These are phyloP conservation scores for Diplodia sapinea DNA, from an alignment of 2,329 filamentous ascomycete genomes.

Conservation along the genomic window DNA sequence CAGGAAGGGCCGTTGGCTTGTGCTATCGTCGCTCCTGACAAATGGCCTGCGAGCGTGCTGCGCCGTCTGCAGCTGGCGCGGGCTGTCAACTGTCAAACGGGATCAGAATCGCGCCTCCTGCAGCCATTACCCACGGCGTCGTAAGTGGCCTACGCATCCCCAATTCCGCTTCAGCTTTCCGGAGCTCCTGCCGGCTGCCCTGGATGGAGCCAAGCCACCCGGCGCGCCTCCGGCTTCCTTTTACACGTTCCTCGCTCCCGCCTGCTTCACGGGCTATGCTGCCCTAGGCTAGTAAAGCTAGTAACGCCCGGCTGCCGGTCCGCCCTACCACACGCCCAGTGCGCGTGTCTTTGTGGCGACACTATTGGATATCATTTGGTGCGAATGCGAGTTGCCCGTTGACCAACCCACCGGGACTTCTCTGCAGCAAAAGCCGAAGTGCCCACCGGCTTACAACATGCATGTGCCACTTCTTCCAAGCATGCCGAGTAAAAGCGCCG, in stretches of 20 bases:
- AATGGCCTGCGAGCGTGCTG: neutral
- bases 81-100: conserved; percentile 21
- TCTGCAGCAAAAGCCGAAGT: conserved; percentile 7
- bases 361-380: conserved; percentile 6
- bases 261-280: neutral
- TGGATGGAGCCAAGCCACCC: conserved; percentile 19
- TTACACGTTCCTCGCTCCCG: neutral
- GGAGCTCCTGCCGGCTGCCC: conserved; percentile 16
- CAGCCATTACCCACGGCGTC: conserved; percentile 20
- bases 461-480: conserved; percentile 12
- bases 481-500: conserved; percentile 9
- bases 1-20: conserved; percentile 9
- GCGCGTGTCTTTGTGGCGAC: neutral
- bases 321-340: conserved; percentile 7
- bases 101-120: conserved; percentile 18
- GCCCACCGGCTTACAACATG: conserved; percentile 9
- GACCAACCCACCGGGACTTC: neutral
- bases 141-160: conserved; percentile 21
- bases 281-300: conserved; percentile 16
- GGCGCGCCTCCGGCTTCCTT: conserved; percentile 25
- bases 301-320: conserved; percentile 14
- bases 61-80: conserved; percentile 2
- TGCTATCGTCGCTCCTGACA: conserved; percentile 1
- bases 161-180: conserved; percentile 3
- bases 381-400: neutral